Base-by-base conservation (phyloP, 352 stramenopile species). In the Pythium brachiatum region DNA sequence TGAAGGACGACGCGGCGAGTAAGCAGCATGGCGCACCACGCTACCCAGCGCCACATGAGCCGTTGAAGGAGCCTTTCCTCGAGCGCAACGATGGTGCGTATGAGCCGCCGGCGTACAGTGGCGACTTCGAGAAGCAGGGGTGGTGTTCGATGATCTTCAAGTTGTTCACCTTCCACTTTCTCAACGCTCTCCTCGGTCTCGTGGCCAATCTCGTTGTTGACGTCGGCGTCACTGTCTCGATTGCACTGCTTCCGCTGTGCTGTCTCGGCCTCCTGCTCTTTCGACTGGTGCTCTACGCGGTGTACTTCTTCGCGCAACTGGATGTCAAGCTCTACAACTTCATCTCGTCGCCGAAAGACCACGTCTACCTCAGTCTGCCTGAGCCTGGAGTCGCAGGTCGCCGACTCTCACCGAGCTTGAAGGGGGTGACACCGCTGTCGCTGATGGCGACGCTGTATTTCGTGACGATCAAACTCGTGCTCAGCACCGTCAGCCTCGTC, bases 211-310 rank as follows among this genome's bases (percentile, higher is more conserved):
- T 60, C n/a, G 41, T 83, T 3, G 70, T 90, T n/a, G 57, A 86
- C 51, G 65, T 65, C 15, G 70, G 75, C 5, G 59, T 77, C 5
- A 67, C 72, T n/a, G 25, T 81, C 13, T 64, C 69, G 18, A 50
- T 83, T 31, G 75, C 66, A 0, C 46, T 90, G 21, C 58, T 90
- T 3, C 80, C 83, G 36, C 44, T 89, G 23, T 89, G 79, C 48
- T 92, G 83, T 41, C 55, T 90, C 47, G 83, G 83, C 18, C 44
- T 92, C n/a, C 31, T 87, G n/a, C 31, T 89, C 7, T 82, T 90
- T 62, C 76, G 77, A n/a, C 43, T 75, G 1, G 59, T 92, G 25
- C 56, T 89, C 2, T 62, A 60, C 1, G 36, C 82, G 44, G 76
- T 87, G 23, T 56, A 64, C 15, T 76, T 66, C 47, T 64, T 88